These are phyloP conservation scores for Epichloe uncinata DNA, from an alignment of 2,329 filamentous ascomycete species.

Conservation along the genomic window DNA sequence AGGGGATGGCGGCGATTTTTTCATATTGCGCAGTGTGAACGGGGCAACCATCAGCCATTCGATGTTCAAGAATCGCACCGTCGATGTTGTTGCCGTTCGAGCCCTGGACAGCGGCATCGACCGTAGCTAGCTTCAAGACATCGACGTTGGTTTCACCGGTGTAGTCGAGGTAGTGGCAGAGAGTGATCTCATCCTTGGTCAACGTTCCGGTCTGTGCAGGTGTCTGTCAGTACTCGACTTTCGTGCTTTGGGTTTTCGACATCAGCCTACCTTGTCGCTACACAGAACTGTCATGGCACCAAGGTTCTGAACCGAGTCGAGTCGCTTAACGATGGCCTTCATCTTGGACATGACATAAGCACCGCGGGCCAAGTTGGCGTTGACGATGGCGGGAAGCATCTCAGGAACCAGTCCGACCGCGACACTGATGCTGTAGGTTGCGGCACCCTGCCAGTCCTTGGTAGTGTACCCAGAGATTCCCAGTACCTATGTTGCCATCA, in stretches of 20 bases:
- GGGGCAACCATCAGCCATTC: constrained; percentile 4
- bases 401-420: constrained; percentile 17
- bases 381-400: constrained; percentile 18
- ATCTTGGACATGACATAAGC: constrained; percentile 17
- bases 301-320: constrained; percentile 17
- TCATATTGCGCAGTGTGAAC: constrained; percentile 11
- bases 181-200: constrained; percentile 17
- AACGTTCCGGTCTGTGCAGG: constrained; percentile 14
- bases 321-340: constrained; percentile 23
- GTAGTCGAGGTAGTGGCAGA: constrained; percentile 12
- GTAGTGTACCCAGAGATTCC: constrained; percentile 14
- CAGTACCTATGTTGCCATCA: constrained; percentile 8
- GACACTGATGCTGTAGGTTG: constrained; percentile 18
- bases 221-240: neutral
- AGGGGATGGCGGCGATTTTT: constrained; percentile 12
- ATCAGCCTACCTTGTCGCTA: constrained; percentile 14
- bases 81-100: constrained; percentile 17
- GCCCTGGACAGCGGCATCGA: constrained; percentile 15
- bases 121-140: constrained; percentile 15
- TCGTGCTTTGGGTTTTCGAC: neutral
- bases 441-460: constrained; percentile 14
- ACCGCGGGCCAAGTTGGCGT: constrained; percentile 16
- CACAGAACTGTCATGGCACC: constrained; percentile 18
- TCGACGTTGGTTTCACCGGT: constrained; percentile 8
- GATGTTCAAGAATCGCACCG: constrained; percentile 11